These are phyloP conservation scores for Globisporangium uncinulatum DNA, from an alignment of 352 stramenopile genomes.

Conservation along the genomic window DNA sequence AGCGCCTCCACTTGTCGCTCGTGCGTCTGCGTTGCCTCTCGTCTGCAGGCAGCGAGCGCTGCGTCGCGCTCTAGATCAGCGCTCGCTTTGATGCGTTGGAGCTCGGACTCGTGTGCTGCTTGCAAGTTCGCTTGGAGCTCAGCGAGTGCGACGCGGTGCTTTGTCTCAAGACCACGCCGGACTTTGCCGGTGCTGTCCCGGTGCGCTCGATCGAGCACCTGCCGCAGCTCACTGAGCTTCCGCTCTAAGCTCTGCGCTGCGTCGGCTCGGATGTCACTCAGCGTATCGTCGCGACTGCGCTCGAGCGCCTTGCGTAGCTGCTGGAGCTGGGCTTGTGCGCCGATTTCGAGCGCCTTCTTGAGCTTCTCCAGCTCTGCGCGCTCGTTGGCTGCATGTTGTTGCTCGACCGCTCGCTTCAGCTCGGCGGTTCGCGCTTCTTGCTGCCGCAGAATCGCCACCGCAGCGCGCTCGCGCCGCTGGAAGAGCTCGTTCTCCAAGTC, in stretches of 20 bases:
- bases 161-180: constrained; percentile 32
- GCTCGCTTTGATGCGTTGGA: constrained; percentile 21
- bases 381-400: constrained; percentile 31
- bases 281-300: constrained; percentile 28
- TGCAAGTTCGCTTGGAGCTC: constrained; percentile 52
- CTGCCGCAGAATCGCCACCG: constrained; percentile 24
- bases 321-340: constrained; percentile 55
- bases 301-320: constrained; percentile 43
- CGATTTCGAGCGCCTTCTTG: constrained; percentile 46
- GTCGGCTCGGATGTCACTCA: constrained; percentile 20
- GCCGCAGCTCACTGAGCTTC: constrained; percentile 33
- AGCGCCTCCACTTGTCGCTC: constrained; percentile 26
- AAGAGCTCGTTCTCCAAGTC: constrained; percentile 42
- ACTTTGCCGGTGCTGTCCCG: constrained; percentile 31
- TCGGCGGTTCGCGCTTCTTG: constrained; percentile 41
- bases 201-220: constrained; percentile 33
- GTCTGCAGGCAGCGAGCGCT: constrained; percentile 15
- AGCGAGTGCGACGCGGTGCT: constrained; percentile 37
- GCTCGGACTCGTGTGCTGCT: constrained; percentile 14
- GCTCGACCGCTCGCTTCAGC: constrained; percentile 38
- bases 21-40: constrained; percentile 28
- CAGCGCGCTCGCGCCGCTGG: constrained; percentile 28
- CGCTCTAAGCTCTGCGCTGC: constrained; percentile 24
- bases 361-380: constrained; percentile 48
- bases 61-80: constrained; percentile 19